Conservation (phyloP, 2,329 filamentous ascomycete species). For the Pseudovirgaria hyperparasitica region DNA sequence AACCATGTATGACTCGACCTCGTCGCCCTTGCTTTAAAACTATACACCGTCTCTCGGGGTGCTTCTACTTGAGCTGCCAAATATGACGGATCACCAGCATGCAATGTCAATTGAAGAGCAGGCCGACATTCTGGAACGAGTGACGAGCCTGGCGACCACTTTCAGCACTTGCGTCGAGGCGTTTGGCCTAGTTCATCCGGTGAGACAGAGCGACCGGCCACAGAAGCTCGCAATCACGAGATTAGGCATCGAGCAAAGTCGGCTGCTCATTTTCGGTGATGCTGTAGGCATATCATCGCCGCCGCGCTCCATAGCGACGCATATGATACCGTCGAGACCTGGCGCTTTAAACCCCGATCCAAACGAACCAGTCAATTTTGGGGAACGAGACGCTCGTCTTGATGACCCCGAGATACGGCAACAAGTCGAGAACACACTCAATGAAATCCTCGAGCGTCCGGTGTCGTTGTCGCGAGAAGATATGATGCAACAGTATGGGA, state of each 20-base stretch:
- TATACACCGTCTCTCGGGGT: no score
- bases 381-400: slow-evolving; percentile 27
- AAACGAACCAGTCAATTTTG: slow-evolving; percentile 32
- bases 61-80: no score
- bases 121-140: slow-evolving; percentile 24
- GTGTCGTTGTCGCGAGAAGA: slow-evolving; percentile 25
- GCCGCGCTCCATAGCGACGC: slow-evolving; percentile 28
- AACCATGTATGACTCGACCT: no score
- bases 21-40: no score
- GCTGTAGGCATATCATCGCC: slow-evolving; percentile 32
- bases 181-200: slow-evolving; percentile 32
- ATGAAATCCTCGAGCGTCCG: slow-evolving; percentile 33
- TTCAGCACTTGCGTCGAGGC: slow-evolving; percentile 36
- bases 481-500: slow-evolving; percentile 32
- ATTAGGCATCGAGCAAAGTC: slow-evolving; percentile 34
- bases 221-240: slow-evolving; percentile 31
- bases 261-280: slow-evolving; percentile 36
- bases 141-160: slow-evolving; percentile 29
- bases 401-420: slow-evolving; percentile 26
- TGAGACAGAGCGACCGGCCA: slow-evolving; percentile 27
- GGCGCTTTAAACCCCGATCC: slow-evolving; percentile 31
- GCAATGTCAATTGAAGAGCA: no score
- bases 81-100: no score
- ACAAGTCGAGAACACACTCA: slow-evolving; percentile 27
- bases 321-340: slow-evolving; percentile 32